Evolutionary conservation across 108 stramenopile species (phyloP), one percentile per base, ranked within the genome.

Genomic region (Fragilariopsis cylindrus): DNA sequence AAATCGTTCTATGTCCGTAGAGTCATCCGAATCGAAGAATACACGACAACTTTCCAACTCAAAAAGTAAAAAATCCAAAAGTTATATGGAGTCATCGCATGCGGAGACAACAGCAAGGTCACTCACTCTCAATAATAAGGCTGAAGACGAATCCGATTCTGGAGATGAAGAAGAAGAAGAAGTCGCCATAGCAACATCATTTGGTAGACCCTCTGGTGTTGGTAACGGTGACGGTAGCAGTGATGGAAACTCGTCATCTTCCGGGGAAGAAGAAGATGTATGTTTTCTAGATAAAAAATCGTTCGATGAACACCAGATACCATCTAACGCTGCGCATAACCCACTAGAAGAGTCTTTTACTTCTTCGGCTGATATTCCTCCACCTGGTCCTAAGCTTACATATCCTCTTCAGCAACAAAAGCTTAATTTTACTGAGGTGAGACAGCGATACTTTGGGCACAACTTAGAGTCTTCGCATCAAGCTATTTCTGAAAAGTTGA

Each of bases 391-490:
- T 40, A 45, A 76, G 39, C 65, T 62, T 21, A 66, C 73, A 15
- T 76, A 82, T 65, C 80, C 77, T 49, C 73, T 75, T 57, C 46
- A 13, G 7, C 76, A 77, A 64, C 52, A 67, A n/a, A 72, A 39
- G 3, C 57, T 86, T n/a, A 82, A 75, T 48, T 81, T 82, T 48
- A 41, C 70, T 56, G 48, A 60, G 40, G 77, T 90, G 16, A 82
- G 92, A 54, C 78, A 76, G 21, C 76, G 92, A 52, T 92, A 87
- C 60, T 79, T 86, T 52, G 88, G 83, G 7, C 57, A 53, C 42
- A 89, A 86, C 69, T 19, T 81, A 13, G 72, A 83, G n/a, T 66
- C 55, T 44, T 80, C 86, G 2, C 72, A 86, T 57, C 67, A 62
- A 11, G 83, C 77, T 8, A 82, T 92, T 48, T 48, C 75, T 11